Percentiles rank a stretch among this genome's conserved stretches.
Conservation (phyloP, 2,329 filamentous ascomycete species). For the Xylogone sp. region DNA sequence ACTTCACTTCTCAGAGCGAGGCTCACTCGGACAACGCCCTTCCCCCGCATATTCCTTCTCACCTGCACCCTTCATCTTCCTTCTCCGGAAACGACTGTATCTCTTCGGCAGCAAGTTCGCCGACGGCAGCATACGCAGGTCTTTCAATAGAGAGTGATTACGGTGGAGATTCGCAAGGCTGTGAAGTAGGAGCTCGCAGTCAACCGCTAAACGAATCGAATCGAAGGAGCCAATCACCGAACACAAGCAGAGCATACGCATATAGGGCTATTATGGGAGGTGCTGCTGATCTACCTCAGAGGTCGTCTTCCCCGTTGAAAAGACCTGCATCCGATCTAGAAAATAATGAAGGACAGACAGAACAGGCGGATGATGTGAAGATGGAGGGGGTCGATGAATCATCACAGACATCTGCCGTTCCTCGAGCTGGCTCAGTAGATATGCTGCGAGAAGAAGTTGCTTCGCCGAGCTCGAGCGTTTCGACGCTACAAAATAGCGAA, state of each 20-base stretch:
- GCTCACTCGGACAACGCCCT: slow-evolving; percentile 33
- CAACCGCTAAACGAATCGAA: slow-evolving; percentile 25
- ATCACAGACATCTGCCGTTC: slow-evolving; percentile 2
- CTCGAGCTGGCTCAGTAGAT: slow-evolving; percentile 18
- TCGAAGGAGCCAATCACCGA: slow-evolving; percentile 45
- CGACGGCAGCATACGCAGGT: slow-evolving; percentile 53
- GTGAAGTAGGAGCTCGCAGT: slow-evolving; percentile 28
- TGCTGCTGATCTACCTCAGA: slow-evolving; percentile 52
- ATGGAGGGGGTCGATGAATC: slow-evolving; percentile 17
- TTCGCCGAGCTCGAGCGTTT: background rate
- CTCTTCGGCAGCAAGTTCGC: slow-evolving; percentile 55
- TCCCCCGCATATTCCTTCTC: slow-evolving; percentile 42
- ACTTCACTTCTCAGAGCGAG: slow-evolving; percentile 12
- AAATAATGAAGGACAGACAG: slow-evolving; percentile 16
- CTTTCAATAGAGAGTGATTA: slow-evolving; percentile 54
- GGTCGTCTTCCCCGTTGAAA: slow-evolving; percentile 63
- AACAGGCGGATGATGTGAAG: slow-evolving; percentile 27
- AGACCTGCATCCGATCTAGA: slow-evolving; percentile 47
- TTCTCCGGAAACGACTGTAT: slow-evolving; percentile 45
- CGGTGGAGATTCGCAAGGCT: slow-evolving; percentile 29
- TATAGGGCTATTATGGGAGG: slow-evolving; percentile 57
- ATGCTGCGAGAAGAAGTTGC: slow-evolving; percentile 15
- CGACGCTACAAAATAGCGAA: background rate
- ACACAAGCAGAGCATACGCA: slow-evolving; percentile 31
- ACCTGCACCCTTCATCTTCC: slow-evolving; percentile 39